Percentiles rank a stretch among this genome's conserved stretches.
phyloP scores from a whole-genome alignment of 129 eudicot genomes.

The Heracleum sosnowskyi region DNA sequence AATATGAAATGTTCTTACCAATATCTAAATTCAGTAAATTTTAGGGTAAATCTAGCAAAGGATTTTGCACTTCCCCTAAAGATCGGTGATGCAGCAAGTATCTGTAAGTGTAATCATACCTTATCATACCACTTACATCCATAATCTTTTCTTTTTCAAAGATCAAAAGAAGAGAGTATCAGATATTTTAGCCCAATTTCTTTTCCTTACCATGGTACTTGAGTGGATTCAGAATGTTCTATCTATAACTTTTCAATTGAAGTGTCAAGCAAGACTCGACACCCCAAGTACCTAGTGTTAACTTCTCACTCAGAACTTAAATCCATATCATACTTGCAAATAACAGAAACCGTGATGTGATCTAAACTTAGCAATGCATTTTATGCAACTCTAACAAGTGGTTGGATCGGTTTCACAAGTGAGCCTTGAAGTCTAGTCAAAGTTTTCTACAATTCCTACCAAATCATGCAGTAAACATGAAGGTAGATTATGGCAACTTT shows the following conservation, averaged over 20 bases:
- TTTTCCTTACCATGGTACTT: not conserved
- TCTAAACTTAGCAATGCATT: not conserved
- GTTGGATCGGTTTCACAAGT: not conserved
- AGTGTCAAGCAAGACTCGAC: not conserved
- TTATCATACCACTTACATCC: not conserved
- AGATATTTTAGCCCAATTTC: not conserved
- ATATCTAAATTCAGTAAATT: constrained; percentile 22
- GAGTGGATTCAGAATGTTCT: not conserved
- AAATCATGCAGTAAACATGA: not conserved
- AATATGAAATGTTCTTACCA: constrained; percentile 31
- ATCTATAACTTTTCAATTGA: not conserved
- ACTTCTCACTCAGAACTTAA: not conserved
- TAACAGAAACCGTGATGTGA: not conserved
- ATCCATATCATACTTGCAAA: not conserved
- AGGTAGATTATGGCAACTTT: not conserved
- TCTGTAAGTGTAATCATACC: not conserved
- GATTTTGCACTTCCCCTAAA: constrained; percentile 6
- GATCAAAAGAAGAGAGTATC: not conserved
- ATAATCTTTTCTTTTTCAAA: not conserved
- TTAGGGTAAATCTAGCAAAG: constrained; percentile 15
- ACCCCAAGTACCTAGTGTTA: not conserved
- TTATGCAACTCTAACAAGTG: not conserved
- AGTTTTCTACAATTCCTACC: no score
- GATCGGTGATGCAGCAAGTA: not conserved
- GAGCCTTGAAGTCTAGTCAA: not conserved